These are phyloP conservation scores for Aspergillus funiculosus DNA, from an alignment of 495 filamentous ascomycete genomes.

Conservation along the genomic window DNA sequence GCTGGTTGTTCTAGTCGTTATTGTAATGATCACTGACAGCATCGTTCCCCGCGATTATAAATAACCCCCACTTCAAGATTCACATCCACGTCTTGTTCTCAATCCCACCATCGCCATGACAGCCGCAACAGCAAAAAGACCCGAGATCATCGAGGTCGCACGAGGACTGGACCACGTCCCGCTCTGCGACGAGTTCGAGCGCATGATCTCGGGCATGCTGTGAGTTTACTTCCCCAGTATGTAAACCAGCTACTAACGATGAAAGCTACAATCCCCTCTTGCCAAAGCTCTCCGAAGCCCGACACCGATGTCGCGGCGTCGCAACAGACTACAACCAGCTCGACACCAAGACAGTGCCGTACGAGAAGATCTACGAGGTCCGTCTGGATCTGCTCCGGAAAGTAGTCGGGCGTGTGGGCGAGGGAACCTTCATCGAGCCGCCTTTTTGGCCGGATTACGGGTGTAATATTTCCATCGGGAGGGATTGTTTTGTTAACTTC, in stretches of 20 bases:
- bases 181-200: conserved; percentile 43
- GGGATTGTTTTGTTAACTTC: conserved; percentile 49
- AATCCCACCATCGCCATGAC: too few species aligned
- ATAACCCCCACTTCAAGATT: too few species aligned
- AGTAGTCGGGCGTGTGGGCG: conserved; percentile 40
- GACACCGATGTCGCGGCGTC: conserved; percentile 41
- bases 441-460: conserved; percentile 52
- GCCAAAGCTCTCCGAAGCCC: conserved; percentile 36
- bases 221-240: conserved; percentile 21
- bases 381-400: conserved; percentile 36
- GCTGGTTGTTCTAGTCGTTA: too few species aligned
- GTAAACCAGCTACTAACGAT: background rate
- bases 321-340: conserved; percentile 45
- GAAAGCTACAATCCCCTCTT: conserved; percentile 43
- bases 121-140: conserved; percentile 38
- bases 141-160: conserved; percentile 41
- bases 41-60: too few species aligned
- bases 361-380: conserved; percentile 28
- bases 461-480: conserved; percentile 47
- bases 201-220: conserved; percentile 50
- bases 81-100: too few species aligned
- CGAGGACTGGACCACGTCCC: conserved; percentile 32
- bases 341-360: conserved; percentile 36
- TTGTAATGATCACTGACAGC: too few species aligned
- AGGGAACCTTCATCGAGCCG: conserved; percentile 45